Percentiles rank a stretch among this genome's conserved stretches.
Evolutionary conservation across 208 protist genomes (phyloP).

Genomic region (Crithidia mellificae): DNA sequence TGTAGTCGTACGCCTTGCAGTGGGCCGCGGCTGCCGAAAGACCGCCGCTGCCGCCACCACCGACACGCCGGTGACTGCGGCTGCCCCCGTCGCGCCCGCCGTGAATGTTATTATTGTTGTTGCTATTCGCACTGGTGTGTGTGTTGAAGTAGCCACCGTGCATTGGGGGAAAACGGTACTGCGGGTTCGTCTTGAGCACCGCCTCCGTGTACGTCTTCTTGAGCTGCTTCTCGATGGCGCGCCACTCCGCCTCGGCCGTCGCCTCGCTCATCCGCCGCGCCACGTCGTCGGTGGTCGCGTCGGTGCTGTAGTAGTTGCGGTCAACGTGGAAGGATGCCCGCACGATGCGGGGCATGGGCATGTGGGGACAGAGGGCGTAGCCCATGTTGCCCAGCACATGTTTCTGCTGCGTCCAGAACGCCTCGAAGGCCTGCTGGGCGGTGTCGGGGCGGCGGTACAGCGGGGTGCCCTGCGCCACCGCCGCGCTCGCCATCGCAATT

Average conservation of each 20-base stretch:
- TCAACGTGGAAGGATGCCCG: constrained; percentile 52
- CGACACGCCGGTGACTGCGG: not conserved
- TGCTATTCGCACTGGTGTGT: not conserved
- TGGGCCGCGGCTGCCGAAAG: not conserved
- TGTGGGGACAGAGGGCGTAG: constrained; percentile 69
- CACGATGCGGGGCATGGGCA: constrained; percentile 65
- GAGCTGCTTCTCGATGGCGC: constrained; percentile 60
- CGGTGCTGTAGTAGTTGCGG: constrained; percentile 60
- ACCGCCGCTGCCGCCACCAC: not conserved
- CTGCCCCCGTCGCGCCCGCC: not conserved
- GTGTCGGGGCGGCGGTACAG: constrained; percentile 49
- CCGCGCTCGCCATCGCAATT: constrained; percentile 48
- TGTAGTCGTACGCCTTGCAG: constrained; percentile 9
- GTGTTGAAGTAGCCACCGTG: constrained; percentile 10
- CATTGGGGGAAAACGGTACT: constrained; percentile 24
- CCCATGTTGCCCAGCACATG: constrained; percentile 49
- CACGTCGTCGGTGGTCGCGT: constrained; percentile 43
- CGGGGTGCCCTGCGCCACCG: constrained; percentile 56
- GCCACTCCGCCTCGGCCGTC: constrained; percentile 61
- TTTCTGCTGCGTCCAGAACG: constrained; percentile 56
- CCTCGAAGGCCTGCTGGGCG: constrained; percentile 42
- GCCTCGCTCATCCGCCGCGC: constrained; percentile 44
- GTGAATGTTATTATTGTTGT: not conserved
- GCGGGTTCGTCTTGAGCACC: constrained; percentile 17
- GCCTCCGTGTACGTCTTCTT: constrained; percentile 18